Base-by-base conservation (phyloP, 225 moss, liverwort and hornwort genomes). In the Asterella californica region DNA sequence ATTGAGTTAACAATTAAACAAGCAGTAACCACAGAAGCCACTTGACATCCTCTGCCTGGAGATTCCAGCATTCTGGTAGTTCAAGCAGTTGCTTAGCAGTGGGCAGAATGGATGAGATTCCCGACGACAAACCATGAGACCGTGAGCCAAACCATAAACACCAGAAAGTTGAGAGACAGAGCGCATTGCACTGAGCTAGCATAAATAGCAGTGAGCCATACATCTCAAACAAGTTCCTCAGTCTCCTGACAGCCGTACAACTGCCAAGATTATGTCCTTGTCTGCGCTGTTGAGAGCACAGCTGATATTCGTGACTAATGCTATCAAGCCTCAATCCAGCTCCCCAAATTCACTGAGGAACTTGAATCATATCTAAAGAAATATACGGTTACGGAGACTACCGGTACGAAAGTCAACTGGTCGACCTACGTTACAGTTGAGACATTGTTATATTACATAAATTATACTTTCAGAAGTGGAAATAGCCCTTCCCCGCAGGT, bases 401-500 rank as follows among this genome's bases (percentile, higher is more conserved):
- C 62, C 50, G 71, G 22, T 72, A 61, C 48, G 18, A 25, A 52
- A 33, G 30, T 24, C 32, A 72, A 75, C 59, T 50, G 36, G 59
- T 60, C 70, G 72, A 75, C 57, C 78, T 79, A 69, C 37, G 66
- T 8, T 60, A 21, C 69, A 61, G 32, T 68, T 60, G 33, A 27
- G 53, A 67, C 74, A 66, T 30, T 55, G 63, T 60, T 70, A 78
- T 78, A 64, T 66, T 50, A 61, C 78, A 84, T 69, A 81, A 6
- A 22, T 82, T 54, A 32, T 79, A 70, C 38, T 54, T 71, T n/a
- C 29, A 75, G 76, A 74, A n/a, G 45, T 76, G 63, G 61, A 76
- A 45, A 60, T 66, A 62, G 76, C 75, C 62, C 24, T 81, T 62
- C n/a, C 70, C 81, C n/a, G 59, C 19, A 24, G 37, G 60, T 57